phyloP scores from a whole-genome alignment of 352 stramenopile species.

The Lagenidium giganteum region DNA sequence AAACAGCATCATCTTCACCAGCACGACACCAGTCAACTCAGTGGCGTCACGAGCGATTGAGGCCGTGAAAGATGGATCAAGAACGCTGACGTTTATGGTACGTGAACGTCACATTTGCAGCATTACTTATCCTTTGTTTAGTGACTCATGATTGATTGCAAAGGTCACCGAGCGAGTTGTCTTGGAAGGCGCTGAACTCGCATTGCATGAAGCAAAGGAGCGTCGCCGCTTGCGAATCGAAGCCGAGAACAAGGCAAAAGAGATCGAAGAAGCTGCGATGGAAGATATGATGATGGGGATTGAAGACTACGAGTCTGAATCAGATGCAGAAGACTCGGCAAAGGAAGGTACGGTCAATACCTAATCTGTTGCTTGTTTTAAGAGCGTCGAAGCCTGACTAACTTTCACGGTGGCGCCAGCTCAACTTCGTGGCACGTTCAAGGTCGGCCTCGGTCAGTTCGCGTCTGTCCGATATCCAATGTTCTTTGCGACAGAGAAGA shows the following conservation, averaged over 20 bases:
- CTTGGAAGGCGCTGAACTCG: constrained; percentile 82
- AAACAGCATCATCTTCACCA: constrained; percentile 85
- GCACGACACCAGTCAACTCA: constrained; percentile 48
- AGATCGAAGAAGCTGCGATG: constrained; percentile 86
- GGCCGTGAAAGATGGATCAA: constrained; percentile 39
- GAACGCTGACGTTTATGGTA: constrained; percentile 54
- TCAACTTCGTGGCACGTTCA: constrained; percentile 82
- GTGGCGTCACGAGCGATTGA: constrained; percentile 67
- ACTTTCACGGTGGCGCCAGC: constrained; percentile 22
- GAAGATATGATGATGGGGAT: constrained; percentile 91
- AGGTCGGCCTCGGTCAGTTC: constrained; percentile 81
- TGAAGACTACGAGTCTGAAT: constrained; percentile 84
- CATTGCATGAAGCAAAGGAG: constrained; percentile 83
- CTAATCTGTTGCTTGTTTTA: neutral
- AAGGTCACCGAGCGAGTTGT: constrained; percentile 62
- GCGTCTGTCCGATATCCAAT: constrained; percentile 81
- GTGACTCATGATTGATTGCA: neutral
- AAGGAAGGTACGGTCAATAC: constrained; percentile 74
- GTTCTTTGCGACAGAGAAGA: constrained; percentile 83
- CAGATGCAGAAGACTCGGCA: constrained; percentile 63
- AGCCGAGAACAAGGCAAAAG: constrained; percentile 84
- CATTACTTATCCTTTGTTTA: neutral
- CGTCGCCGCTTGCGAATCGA: constrained; percentile 75
- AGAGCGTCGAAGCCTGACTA: neutral
- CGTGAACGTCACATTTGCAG: constrained; percentile 4